These are phyloP conservation scores for Ramichloridium luteum DNA, from an alignment of 2,329 filamentous ascomycete species.

Conservation along the genomic window DNA sequence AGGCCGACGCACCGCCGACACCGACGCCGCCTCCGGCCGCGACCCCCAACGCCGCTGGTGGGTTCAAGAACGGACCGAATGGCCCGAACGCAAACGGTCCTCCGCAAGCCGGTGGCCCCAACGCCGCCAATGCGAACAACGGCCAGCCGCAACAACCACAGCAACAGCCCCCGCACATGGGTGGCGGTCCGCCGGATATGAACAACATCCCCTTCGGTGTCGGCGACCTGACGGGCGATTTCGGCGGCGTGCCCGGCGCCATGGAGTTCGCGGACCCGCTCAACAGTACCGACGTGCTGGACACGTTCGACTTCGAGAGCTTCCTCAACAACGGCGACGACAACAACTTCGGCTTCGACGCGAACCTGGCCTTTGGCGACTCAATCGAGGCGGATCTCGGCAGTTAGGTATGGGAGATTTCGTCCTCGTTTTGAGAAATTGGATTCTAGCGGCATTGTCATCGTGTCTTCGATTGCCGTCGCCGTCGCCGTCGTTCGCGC, in stretches of 20 bases:
- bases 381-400: conserved; percentile 13
- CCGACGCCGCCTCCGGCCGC: conserved; percentile 38
- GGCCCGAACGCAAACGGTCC: background rate
- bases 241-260: conserved; percentile 27
- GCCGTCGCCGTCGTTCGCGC: no score
- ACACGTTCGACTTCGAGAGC: conserved; percentile 56
- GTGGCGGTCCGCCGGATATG: conserved; percentile 21
- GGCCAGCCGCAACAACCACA: conserved; percentile 23
- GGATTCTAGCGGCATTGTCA: background rate
- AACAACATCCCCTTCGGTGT: conserved; percentile 18
- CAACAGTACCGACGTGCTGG: conserved; percentile 52
- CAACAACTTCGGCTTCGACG: conserved; percentile 26
- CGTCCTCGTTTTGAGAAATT: background rate
- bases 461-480: background rate
- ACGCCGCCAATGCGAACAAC: conserved; percentile 28
- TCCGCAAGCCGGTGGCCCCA: background rate
- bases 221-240: conserved; percentile 20
- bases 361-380: conserved; percentile 25
- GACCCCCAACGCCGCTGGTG: conserved; percentile 28
- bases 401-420: conserved; percentile 6
- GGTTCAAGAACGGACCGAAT: conserved; percentile 14
- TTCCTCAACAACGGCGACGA: conserved; percentile 48
- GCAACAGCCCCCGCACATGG: conserved; percentile 14
- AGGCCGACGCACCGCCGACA: conserved; percentile 29
- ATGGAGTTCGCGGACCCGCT: conserved; percentile 31